Evolutionary conservation across 306 rosid species (phyloP).

Genomic region (Begonia loranthoides): DNA sequence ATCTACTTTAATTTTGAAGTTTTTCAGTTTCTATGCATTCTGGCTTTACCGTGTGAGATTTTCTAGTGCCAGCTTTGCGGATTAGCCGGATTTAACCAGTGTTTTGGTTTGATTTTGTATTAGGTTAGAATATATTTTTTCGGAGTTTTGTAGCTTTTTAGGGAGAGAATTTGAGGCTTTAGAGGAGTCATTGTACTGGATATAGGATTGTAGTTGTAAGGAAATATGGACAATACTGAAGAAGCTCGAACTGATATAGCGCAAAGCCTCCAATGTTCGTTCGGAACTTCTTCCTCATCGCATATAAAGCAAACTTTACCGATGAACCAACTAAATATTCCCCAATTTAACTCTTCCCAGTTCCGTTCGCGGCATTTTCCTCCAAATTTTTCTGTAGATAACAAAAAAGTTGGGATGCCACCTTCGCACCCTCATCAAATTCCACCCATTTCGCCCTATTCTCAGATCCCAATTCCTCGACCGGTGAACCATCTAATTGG

Average conservation of each 20-base stretch:
- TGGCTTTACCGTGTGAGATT: background rate
- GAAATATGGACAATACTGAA: conserved; percentile 62
- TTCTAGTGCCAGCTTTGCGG: background rate
- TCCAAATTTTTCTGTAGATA: conserved; percentile 26
- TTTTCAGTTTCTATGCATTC: background rate
- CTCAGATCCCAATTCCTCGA: conserved; percentile 78
- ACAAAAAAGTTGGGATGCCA: conserved; percentile 53
- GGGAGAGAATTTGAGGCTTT: conserved; percentile 1
- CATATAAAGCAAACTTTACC: conserved; percentile 33
- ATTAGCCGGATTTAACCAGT: background rate
- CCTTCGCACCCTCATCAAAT: conserved; percentile 86
- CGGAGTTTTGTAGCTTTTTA: conserved; percentile 1
- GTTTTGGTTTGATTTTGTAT: background rate
- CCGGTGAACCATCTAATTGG: conserved; percentile 30
- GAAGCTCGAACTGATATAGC: conserved; percentile 41
- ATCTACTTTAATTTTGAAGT: no score
- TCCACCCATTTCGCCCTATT: conserved; percentile 81
- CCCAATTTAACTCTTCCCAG: conserved; percentile 47
- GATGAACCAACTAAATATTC: conserved; percentile 54
- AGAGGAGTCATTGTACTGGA: conserved; percentile 4
- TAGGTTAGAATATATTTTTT: background rate
- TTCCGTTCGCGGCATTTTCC: conserved; percentile 49
- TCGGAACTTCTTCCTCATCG: conserved; percentile 52
- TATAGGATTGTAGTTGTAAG: background rate
- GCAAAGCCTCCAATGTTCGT: conserved; percentile 61